A percentile compares a stretch with the other conserved stretches of the same genome.
Conservation (phyloP, 305 asterid species). For the Plantago coronopus region DNA sequence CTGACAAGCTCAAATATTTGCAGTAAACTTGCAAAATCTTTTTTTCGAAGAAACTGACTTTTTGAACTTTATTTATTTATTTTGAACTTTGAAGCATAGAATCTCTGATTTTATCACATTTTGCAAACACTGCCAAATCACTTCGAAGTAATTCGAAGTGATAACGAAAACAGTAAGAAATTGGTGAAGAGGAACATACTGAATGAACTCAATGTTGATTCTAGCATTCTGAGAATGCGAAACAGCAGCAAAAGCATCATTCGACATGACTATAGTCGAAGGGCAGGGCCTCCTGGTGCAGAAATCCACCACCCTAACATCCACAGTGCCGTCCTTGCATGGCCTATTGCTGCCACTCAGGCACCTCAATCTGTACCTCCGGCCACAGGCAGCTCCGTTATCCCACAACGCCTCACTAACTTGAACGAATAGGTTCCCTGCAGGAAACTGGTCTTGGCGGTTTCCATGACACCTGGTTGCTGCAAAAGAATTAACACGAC, state of each 20-base stretch:
- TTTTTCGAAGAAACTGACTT: too few species aligned
- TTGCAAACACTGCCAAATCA: too few species aligned
- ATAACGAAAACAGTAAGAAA: neutral
- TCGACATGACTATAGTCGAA: slow-evolving; percentile 58
- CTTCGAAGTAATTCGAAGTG: too few species aligned
- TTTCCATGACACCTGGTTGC: slow-evolving; percentile 53
- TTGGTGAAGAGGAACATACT: slow-evolving; percentile 29
- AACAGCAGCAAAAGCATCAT: slow-evolving; percentile 53
- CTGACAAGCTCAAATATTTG: too few species aligned
- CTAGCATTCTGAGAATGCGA: slow-evolving; percentile 40
- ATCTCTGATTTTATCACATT: too few species aligned
- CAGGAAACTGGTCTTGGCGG: slow-evolving; percentile 53
- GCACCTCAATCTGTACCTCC: slow-evolving; percentile 44
- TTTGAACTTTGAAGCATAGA: too few species aligned
- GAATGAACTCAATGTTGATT: slow-evolving; percentile 60
- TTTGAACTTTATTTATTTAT: too few species aligned
- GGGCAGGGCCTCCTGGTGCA: slow-evolving; percentile 62
- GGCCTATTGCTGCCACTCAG: slow-evolving; percentile 55
- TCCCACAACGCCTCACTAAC: slow-evolving; percentile 50
- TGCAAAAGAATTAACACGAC: slow-evolving; percentile 18
- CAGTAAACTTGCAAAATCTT: too few species aligned
- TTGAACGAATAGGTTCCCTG: slow-evolving; percentile 57
- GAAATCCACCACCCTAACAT: slow-evolving; percentile 64
- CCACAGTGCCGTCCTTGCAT: slow-evolving; percentile 45
- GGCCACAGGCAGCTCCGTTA: slow-evolving; percentile 52